These are phyloP conservation scores for Penicillium aurantiogriseum DNA, from an alignment of 2,329 filamentous ascomycete genomes.

Conservation along the genomic window DNA sequence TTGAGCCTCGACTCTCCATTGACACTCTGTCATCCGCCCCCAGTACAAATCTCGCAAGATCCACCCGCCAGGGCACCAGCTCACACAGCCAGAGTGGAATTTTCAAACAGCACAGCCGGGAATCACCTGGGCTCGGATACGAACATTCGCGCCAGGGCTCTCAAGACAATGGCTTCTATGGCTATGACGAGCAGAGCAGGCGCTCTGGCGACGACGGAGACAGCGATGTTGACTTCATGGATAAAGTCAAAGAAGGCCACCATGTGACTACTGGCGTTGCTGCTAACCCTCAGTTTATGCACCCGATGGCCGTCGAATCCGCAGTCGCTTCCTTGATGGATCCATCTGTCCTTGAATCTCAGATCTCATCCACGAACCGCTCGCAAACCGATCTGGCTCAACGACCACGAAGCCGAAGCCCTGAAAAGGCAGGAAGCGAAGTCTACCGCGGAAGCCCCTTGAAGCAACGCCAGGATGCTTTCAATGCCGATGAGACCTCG, in stretches of 20 bases:
- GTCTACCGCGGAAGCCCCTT: slow-evolving; percentile 45
- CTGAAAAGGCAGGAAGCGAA: slow-evolving; percentile 26
- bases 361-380: slow-evolving; percentile 50
- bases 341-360: slow-evolving; percentile 70
- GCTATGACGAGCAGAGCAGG: slow-evolving; percentile 54
- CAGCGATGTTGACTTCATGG: slow-evolving; percentile 56
- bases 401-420: slow-evolving; percentile 37
- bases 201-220: slow-evolving; percentile 52
- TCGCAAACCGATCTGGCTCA: slow-evolving; percentile 43
- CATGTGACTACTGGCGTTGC: slow-evolving; percentile 68
- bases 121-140: slow-evolving; percentile 40
- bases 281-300: slow-evolving; percentile 73
- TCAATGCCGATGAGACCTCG: slow-evolving; percentile 38
- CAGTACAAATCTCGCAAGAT: slow-evolving; percentile 57
- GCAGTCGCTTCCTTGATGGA: slow-evolving; percentile 87
- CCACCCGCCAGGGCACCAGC: slow-evolving; percentile 54
- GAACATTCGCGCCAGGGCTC: slow-evolving; percentile 33
- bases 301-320: slow-evolving; percentile 76
- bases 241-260: slow-evolving; percentile 63
- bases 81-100: slow-evolving; percentile 52
- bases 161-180: slow-evolving; percentile 29
- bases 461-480: slow-evolving; percentile 43
- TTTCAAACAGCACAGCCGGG: slow-evolving; percentile 43
- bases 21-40: slow-evolving; percentile 58
- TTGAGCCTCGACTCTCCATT: slow-evolving; percentile 52